Base-by-base conservation (phyloP, 495 filamentous ascomycete species). In the Elaphomyces granulatus region DNA sequence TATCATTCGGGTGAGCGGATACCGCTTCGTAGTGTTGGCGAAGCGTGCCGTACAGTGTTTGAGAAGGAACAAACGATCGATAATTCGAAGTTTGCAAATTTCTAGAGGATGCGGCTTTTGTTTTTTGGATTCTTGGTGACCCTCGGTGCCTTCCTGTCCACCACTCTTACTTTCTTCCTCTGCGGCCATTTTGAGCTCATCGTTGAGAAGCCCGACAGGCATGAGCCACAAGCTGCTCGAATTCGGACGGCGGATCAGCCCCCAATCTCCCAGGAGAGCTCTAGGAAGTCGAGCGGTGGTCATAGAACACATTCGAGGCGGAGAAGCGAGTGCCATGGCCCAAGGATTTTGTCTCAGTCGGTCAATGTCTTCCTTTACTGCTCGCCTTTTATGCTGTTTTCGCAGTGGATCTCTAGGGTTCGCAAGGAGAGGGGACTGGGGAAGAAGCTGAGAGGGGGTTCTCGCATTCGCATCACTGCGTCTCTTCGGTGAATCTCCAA, bases 181-280 rank as follows among this genome's bases (percentile, higher is more conserved):
- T 20, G 30, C 8, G 3, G 37, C 8, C 9, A 4, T 8, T 37
- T 48, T 45, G 7, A 52, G 17, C 15, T 58, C 44, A 17, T 68
- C 62, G 15, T 61, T 53, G 6, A 68, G 38, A 8, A 75, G 36
- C 17, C 54, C 61, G 8, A 56, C 53, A 0, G 83, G 83, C 32
- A 85, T 48, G 30, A 75, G 61, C 66, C 74, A 84, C 3, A 71
- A 63, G 3, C 57, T 49, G 0, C 54, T 61, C 3, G 70, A 72
- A 38, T 70, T 54, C 4, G 81, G 78, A 30, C 78, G 70, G 14
- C 56, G 47, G 1, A 76, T 52, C 7, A 83, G 34, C 7, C 64
- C 65, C 50, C 82, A 81, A 19, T 71, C 63, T 21, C 77, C 70
- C 9, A 87, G 59, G 39, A 93, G 74, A 41, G 62, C 72, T 3